Conservation (phyloP, 176 grass and related monocot genomes). For the Pontederia crassipes region DNA sequence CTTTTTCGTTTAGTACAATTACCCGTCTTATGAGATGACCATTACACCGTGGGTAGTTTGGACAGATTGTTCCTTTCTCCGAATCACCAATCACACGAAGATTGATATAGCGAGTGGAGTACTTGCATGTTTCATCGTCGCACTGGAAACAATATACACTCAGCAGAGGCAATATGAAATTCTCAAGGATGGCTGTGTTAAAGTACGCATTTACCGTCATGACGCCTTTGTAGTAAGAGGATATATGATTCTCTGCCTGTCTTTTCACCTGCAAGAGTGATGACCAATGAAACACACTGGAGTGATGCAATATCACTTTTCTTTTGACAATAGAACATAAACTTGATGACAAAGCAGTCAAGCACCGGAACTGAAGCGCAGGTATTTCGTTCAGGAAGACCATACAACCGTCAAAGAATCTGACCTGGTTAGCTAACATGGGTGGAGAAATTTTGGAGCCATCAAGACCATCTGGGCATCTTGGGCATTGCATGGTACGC, state of each 20-base stretch:
- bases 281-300: conserved; percentile 7
- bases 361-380: background rate
- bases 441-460: conserved; percentile 48
- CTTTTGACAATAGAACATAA: background rate
- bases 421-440: conserved; percentile 84
- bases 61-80: conserved; percentile 77
- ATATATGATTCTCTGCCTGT: conserved; percentile 84
- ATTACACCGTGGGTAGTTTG: conserved; percentile 72
- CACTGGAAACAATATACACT: conserved; percentile 36
- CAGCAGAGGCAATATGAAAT: background rate
- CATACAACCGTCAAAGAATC: background rate
- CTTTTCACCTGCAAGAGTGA: conserved; percentile 65
- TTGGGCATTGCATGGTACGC: conserved; percentile 55
- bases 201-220: conserved; percentile 51
- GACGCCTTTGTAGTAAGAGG: conserved; percentile 68
- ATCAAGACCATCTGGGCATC: conserved; percentile 59
- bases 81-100: conserved; percentile 82
- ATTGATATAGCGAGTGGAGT: conserved; percentile 60
- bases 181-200: conserved; percentile 1
- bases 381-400: background rate
- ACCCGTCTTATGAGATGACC: conserved; percentile 77
- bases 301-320: conserved; percentile 1
- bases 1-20: background rate
- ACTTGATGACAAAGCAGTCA: background rate
- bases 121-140: conserved; percentile 78